Conservation (phyloP, 139 green algal genomes). For the Coelastrella sp. region DNA sequence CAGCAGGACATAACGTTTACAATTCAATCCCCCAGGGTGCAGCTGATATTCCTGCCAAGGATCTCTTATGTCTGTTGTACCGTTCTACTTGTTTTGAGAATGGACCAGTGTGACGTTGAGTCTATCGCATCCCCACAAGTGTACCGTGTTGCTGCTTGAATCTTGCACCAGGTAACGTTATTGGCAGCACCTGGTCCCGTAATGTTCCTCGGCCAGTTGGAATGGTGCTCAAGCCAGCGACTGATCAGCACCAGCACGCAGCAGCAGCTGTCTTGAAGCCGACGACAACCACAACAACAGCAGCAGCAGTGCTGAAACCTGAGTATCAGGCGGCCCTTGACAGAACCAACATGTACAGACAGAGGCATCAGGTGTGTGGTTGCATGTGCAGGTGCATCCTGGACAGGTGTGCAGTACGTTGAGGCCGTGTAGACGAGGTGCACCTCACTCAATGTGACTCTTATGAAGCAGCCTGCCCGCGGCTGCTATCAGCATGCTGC, state of each 20-base stretch:
- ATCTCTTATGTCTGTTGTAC: too few species aligned
- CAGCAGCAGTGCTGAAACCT: constrained; percentile 26
- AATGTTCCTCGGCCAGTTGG: not conserved
- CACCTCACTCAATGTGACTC: too few species aligned
- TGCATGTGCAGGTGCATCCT: not conserved
- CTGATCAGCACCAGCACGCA: not conserved
- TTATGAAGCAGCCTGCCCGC: too few species aligned
- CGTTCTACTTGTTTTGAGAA: too few species aligned
- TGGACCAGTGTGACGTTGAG: too few species aligned
- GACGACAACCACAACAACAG: not conserved
- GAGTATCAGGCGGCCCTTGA: not conserved
- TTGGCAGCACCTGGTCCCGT: not conserved
- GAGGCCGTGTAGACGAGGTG: too few species aligned
- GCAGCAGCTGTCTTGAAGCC: not conserved
- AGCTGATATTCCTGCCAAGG: not conserved
- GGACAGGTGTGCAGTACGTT: too few species aligned
- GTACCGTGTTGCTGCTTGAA: not conserved
- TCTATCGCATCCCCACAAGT: too few species aligned
- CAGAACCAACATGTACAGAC: constrained; percentile 18
- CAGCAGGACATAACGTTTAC: not conserved
- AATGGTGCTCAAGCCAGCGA: not conserved
- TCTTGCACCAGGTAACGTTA: not conserved
- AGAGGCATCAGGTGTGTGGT: not conserved
- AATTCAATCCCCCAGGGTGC: not conserved
- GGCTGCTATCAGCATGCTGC: too few species aligned